Conservation (phyloP, 2,329 filamentous ascomycete genomes). For the Penicillium sp. region DNA sequence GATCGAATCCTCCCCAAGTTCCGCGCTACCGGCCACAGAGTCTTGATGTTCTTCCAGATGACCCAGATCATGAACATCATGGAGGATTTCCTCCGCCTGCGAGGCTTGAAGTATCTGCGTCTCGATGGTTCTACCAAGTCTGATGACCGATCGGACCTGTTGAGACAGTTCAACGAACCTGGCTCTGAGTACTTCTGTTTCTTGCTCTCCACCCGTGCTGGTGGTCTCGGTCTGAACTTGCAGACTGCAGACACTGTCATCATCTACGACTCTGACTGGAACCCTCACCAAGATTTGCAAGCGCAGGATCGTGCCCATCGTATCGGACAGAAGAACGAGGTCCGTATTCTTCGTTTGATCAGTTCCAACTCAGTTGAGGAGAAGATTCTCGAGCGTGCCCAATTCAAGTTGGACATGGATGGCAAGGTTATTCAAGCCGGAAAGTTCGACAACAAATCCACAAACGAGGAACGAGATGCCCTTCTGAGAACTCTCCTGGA, state of each 20-base stretch:
- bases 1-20: constrained; percentile 95
- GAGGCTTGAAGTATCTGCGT: constrained; percentile 82
- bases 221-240: constrained; percentile 94
- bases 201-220: constrained; percentile 94
- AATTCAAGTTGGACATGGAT: constrained; percentile 99
- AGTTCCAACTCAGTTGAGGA: constrained; percentile 97
- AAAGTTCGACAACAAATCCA: constrained; percentile 99
- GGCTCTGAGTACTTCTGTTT: constrained; percentile 96
- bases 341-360: constrained; percentile 92
- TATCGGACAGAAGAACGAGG: constrained; percentile 99
- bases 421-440: constrained; percentile 99
- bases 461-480: constrained; percentile 95
- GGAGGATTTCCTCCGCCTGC: constrained; percentile 92
- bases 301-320: constrained; percentile 99
- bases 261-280: constrained; percentile 99
- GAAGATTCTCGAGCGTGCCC: constrained; percentile 94
- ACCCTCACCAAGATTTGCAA: constrained; percentile 98
- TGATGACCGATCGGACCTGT: constrained; percentile 89
- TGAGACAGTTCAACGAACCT: constrained; percentile 86
- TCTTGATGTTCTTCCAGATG: constrained; percentile 99
- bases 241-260: constrained; percentile 99
- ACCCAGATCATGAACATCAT: constrained; percentile 99
- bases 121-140: constrained; percentile 97
- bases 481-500: constrained; percentile 93
- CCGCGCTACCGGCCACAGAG: constrained; percentile 83